Evolutionary conservation across 2,329 filamentous ascomycete genomes (phyloP), one percentile per base, ranked within the genome.

Genomic region (Diaporthe batatas): DNA sequence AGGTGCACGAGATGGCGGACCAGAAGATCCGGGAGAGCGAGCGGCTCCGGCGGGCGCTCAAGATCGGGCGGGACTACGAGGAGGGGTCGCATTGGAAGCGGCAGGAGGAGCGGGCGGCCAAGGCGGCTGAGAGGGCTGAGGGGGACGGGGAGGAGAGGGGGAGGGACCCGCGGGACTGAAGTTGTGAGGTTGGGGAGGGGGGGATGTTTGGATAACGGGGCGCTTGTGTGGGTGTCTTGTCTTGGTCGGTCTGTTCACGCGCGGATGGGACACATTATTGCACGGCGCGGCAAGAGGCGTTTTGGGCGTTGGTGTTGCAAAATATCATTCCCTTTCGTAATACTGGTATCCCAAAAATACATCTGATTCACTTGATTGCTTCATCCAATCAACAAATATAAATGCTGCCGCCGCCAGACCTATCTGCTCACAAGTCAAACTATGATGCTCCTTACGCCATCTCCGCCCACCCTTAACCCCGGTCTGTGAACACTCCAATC

Each of bases 21-120:
- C 96, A 96, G 74, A 99, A 99, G 88, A 96, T 97, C 77, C 93
- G 94, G 81, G 96, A 99, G 87, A 98, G 93, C 82, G 95, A 98
- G 84, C 89, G 93, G 78, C 85, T 99, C 81, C 87, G 96, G 76
- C 93, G 88, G 82, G 96, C 96, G 10, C 86, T 99, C 76, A 95
- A 95, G 65, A 97, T 98, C 78, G 91, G 91, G 79, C 92, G 92
- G 80, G 89, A 96, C 81, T 96, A 96, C 78, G 91, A 96, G 80
- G 94, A 97, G 82, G 95, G 94, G 7, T 89, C 92, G 65, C 93
- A 98, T 81, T 96, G 94, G 93, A 91, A 90, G 84, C 91, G 90
- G 75, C 93, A 97, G 81, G 94, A 96, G 79, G 93, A 96, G 44
- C 36, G 62, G 32, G 62, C 62, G 32, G n/a, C n/a, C 14, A 53